These are phyloP conservation scores for Ulota crispa DNA, from an alignment of 225 moss, liverwort and hornwort species.

Conservation along the genomic window DNA sequence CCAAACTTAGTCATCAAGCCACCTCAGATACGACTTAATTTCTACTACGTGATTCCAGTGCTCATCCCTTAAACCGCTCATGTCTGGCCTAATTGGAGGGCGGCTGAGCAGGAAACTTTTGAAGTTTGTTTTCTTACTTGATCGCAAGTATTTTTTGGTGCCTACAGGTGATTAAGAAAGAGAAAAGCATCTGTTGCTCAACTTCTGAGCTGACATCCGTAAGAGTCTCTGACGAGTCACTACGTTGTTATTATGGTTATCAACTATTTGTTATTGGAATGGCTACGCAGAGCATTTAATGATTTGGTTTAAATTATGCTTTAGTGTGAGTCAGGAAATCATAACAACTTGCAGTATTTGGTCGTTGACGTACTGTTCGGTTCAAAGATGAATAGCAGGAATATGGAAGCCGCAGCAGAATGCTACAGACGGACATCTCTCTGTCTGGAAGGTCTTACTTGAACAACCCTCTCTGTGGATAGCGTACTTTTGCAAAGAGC, in stretches of 20 bases:
- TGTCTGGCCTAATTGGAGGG: background rate
- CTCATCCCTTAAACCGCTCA: slow-evolving; percentile 5
- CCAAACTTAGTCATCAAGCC: slow-evolving; percentile 13
- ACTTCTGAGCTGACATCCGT: slow-evolving; percentile 77
- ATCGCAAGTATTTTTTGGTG: slow-evolving; percentile 5
- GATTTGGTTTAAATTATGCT: background rate
- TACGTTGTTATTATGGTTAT: background rate
- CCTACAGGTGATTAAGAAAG: slow-evolving; percentile 76
- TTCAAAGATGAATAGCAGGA: slow-evolving; percentile 83
- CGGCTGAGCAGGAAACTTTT: background rate
- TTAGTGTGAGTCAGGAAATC: slow-evolving; percentile 2
- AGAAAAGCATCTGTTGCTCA: slow-evolving; percentile 64
- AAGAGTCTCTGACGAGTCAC: slow-evolving; percentile 30
- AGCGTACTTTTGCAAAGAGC: background rate
- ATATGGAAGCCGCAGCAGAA: slow-evolving; percentile 91
- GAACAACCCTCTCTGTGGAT: slow-evolving; percentile 1
- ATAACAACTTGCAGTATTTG: slow-evolving; percentile 8
- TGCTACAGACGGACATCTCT: slow-evolving; percentile 79
- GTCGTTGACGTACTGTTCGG: slow-evolving; percentile 16
- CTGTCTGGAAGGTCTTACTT: slow-evolving; percentile 69
- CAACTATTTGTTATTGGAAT: background rate
- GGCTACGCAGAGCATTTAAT: background rate
- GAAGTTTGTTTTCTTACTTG: background rate
- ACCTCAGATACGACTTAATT: background rate
- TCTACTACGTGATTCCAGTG: slow-evolving; percentile 14